These are phyloP conservation scores for Westerdykella ornata DNA, from an alignment of 2,329 filamentous ascomycete genomes.

Conservation along the genomic window DNA sequence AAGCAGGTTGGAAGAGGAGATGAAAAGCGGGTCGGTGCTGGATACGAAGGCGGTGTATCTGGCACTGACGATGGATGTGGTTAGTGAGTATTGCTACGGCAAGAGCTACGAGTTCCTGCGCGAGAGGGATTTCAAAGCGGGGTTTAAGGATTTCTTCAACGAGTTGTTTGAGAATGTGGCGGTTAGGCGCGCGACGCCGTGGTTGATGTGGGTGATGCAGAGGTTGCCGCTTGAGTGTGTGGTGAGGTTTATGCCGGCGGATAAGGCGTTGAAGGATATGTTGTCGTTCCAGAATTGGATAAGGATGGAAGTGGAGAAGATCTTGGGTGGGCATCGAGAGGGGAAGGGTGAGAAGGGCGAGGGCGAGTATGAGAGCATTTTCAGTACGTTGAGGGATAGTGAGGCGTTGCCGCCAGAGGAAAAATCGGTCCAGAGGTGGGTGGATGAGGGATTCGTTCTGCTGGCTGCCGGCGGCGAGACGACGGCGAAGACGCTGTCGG, in stretches of 20 bases:
- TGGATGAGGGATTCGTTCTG: not conserved
- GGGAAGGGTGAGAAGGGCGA: not conserved
- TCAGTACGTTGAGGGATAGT: not conserved
- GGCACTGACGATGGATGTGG: slow-evolving; percentile 27
- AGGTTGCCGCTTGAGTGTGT: not conserved
- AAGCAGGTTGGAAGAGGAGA: slow-evolving; percentile 11
- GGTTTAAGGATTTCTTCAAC: not conserved
- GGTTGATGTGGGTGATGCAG: not conserved
- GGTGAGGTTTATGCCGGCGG: not conserved
- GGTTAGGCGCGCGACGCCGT: not conserved
- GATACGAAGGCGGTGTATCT: slow-evolving; percentile 18
- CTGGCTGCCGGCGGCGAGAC: slow-evolving; percentile 40
- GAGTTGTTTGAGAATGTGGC: not conserved
- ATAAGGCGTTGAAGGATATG: not conserved
- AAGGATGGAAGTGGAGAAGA: not conserved
- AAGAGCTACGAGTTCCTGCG: slow-evolving; percentile 13
- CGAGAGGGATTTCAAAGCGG: not conserved
- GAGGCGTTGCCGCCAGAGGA: not conserved
- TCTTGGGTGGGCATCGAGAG: not conserved
- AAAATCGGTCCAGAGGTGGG: slow-evolving; percentile 3
- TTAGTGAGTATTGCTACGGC: slow-evolving; percentile 26
- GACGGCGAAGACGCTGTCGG: slow-evolving; percentile 36
- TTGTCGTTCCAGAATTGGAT: not conserved
- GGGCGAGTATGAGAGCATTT: not conserved
- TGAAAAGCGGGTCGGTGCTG: slow-evolving; percentile 15